A percentile compares a stretch with the other conserved stretches of the same genome.
Evolutionary conservation across 768 basidiomycete genomes (phyloP).

Genomic region (Naematelia encephala): DNA sequence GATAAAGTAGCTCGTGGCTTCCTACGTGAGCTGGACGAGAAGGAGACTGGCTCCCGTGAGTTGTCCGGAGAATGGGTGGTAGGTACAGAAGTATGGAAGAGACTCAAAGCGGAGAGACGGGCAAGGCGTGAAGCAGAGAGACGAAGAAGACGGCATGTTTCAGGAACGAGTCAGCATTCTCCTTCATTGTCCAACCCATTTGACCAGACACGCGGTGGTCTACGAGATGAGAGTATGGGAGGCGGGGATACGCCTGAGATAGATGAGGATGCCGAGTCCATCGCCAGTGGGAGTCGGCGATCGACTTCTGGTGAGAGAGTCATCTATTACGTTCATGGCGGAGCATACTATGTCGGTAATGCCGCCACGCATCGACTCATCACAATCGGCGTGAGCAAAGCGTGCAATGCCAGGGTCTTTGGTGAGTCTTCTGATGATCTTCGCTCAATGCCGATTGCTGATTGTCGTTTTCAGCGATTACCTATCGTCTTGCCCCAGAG

Average conservation of each 20-base stretch:
- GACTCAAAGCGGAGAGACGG: constrained; percentile 76
- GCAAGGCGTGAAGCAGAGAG: constrained; percentile 17
- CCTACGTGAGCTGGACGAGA: constrained; percentile 63
- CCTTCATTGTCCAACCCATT: background rate
- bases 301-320: constrained; percentile 60
- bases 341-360: constrained; percentile 89
- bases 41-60: constrained; percentile 73
- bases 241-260: constrained; percentile 15
- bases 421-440: constrained; percentile 52
- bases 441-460: background rate
- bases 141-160: background rate
- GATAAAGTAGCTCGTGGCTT: constrained; percentile 58
- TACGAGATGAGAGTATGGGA: background rate
- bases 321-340: constrained; percentile 90
- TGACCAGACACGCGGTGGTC: background rate
- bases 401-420: constrained; percentile 83
- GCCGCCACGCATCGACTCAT: constrained; percentile 85
- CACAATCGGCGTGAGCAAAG: constrained; percentile 85
- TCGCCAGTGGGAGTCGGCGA: constrained; percentile 4
- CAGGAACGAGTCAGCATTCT: background rate
- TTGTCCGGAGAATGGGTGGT: constrained; percentile 95
- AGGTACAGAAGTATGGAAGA: constrained; percentile 84
- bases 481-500: constrained; percentile 94
- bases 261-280: constrained; percentile 18
- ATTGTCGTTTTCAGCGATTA: constrained; percentile 60